Percentiles rank a stretch among this genome's conserved stretches.
These are phyloP conservation scores for Tetradesmus obliquus DNA, from an alignment of 139 green algal species.

Conservation along the genomic window DNA sequence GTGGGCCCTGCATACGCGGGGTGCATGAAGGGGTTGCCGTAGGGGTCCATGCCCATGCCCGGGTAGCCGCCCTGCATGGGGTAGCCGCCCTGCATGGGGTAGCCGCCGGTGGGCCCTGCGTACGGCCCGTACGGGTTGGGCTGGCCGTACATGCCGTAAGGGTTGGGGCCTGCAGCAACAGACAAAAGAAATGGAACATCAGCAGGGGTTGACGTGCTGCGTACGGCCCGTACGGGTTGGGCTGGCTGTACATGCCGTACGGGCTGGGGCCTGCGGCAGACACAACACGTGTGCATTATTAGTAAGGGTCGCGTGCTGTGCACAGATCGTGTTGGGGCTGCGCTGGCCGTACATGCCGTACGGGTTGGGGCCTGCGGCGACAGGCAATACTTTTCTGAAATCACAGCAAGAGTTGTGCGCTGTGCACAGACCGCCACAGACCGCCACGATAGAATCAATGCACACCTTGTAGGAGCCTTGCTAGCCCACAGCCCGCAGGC, in stretches of 20 bases:
- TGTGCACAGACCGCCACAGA: too few relatives aligned
- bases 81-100: constrained; percentile 1
- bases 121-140: constrained; percentile 4
- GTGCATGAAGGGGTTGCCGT: neutral
- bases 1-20: neutral
- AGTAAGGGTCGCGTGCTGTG: too few relatives aligned
- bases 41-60: neutral
- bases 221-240: neutral
- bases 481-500: too few relatives aligned
- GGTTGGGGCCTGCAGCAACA: neutral
- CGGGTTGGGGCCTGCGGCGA: too few relatives aligned
- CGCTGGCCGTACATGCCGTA: neutral
- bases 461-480: too few relatives aligned
- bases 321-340: neutral
- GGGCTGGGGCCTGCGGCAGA: neutral
- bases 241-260: neutral
- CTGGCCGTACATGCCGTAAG: neutral
- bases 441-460: too few relatives aligned
- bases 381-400: too few relatives aligned
- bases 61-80: neutral
- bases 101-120: neutral
- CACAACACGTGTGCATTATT: neutral
- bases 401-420: too few relatives aligned
- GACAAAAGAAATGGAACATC: neutral
- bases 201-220: neutral